A percentile compares a stretch with the other conserved stretches of the same genome.
Conservation (phyloP, 176 grass and related monocot genomes). For the barley (Hordeum vulgare) region DNA sequence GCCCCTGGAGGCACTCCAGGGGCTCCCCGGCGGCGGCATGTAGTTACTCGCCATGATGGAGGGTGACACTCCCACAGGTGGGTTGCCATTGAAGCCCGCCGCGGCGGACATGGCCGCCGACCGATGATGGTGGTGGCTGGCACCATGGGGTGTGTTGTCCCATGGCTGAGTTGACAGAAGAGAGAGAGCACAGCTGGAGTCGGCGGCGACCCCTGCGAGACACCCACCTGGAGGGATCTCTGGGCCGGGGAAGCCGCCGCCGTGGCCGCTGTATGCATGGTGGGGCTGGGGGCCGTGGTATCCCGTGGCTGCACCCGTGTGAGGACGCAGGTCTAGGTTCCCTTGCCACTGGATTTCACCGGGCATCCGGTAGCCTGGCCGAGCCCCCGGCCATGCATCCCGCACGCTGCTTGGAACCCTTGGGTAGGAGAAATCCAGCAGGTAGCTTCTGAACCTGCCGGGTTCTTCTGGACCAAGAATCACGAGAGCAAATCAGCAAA, state of each 20-base stretch:
- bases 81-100: slow-evolving; percentile 32
- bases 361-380: slow-evolving; percentile 37
- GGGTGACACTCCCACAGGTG: slow-evolving; percentile 30
- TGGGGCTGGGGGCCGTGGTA: not conserved
- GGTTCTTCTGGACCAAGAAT: slow-evolving; percentile 42
- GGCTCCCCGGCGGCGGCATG: slow-evolving; percentile 20
- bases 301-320: slow-evolving; percentile 30
- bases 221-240: slow-evolving; percentile 55
- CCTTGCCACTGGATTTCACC: slow-evolving; percentile 52
- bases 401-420: slow-evolving; percentile 54
- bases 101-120: slow-evolving; percentile 22
- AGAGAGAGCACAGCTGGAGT: slow-evolving; percentile 99
- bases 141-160: slow-evolving; percentile 35
- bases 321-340: slow-evolving; percentile 25
- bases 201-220: slow-evolving; percentile 52
- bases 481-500: not conserved
- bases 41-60: slow-evolving; percentile 45
- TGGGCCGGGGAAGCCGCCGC: slow-evolving; percentile 36
- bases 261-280: slow-evolving; percentile 24
- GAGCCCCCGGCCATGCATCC: slow-evolving; percentile 39
- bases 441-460: slow-evolving; percentile 62
- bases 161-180: slow-evolving; percentile 98
- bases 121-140: slow-evolving; percentile 23
- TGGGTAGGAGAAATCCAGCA: slow-evolving; percentile 82
- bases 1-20: slow-evolving; percentile 32